Evolutionary conservation across 1,139 yeast genomes (phyloP).

Genomic region (Spencermartinsiella ligniputridi): DNA sequence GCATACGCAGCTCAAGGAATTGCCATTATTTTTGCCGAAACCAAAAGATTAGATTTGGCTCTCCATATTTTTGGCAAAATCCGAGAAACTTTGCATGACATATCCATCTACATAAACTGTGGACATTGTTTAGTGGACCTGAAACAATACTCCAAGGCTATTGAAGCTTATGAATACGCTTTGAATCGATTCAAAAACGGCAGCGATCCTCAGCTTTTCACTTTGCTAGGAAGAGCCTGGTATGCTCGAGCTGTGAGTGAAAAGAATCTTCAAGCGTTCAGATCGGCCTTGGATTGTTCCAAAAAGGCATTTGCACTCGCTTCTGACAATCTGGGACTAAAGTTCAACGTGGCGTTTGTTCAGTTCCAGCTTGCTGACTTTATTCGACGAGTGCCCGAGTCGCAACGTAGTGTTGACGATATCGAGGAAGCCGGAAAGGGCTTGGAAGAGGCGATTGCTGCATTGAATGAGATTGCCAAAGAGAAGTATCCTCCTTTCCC

Average conservation of each 20-base stretch:
- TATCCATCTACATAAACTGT: conserved; percentile 75
- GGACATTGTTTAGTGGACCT: conserved; percentile 86
- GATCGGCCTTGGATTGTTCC: conserved; percentile 60
- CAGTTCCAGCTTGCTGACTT: conserved; percentile 86
- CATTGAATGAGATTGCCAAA: conserved; percentile 58
- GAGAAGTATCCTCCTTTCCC: conserved; percentile 68
- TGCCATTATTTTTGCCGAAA: conserved; percentile 89
- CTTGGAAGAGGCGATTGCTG: conserved; percentile 58
- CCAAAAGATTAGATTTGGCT: conserved; percentile 71
- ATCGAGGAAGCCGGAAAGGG: conserved; percentile 56
- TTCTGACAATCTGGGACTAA: conserved; percentile 43
- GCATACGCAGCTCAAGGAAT: conserved; percentile 98
- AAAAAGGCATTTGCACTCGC: conserved; percentile 50
- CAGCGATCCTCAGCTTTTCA: conserved; percentile 58
- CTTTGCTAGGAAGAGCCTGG: conserved; percentile 88
- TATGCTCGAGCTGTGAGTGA: conserved; percentile 72
- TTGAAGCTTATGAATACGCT: conserved; percentile 84
- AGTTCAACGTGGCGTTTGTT: conserved; percentile 78
- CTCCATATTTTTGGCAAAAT: conserved; percentile 83
- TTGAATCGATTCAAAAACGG: conserved; percentile 61
- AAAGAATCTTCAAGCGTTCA: conserved; percentile 54
- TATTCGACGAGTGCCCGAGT: conserved; percentile 57
- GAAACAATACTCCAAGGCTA: conserved; percentile 78
- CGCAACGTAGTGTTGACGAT: conserved; percentile 58
- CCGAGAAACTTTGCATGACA: conserved; percentile 83